Base-by-base conservation (phyloP, 495 filamentous ascomycete species). In the Letharia columbiana region DNA sequence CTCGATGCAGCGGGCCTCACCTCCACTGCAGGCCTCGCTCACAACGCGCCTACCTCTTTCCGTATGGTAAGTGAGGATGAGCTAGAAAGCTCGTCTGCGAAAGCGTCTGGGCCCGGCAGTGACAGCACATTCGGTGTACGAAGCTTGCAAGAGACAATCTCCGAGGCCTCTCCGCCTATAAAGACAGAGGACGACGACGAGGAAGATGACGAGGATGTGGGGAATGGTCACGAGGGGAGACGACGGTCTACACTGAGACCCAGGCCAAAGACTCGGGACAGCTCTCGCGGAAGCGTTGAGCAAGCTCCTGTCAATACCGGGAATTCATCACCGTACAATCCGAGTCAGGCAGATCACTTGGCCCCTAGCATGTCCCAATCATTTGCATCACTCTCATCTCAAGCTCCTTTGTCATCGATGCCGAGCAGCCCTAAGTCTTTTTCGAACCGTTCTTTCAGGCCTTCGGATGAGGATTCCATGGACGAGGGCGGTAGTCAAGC, bases 101-200 rank as follows among this genome's bases (percentile, higher is more conserved):
- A 33, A 13, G 28, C 63, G 20, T 15, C 57, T 18, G 72, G 66
- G 11, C 66, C 65, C 40, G 61, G 60, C 33, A 73, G 72, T 66
- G 75, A 81, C 64, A 84, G 78, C 68, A 81, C 77, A 62, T 88
- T 82, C 69, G 87, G 87, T 8, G 84, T 90, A 11, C 80, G 86
- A 69, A 89, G 86, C 67, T 74, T 89, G 18, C 80, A 82, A 60
- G 85, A 84, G 35, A 83, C 82, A 15, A 76, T 84, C 39, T 76
- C 76, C 37, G 75, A 75, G n/a, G 69, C 69, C 11, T 68, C 70
- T 49, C 65, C 67, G 11, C 33, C 61, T 33, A 70, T 76, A 47
- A 73, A 75, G 37, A 73, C 75, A 60, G 66, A 68, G 10, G 72
- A 81, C 44, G 73, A 74, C 49, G 68, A 65, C 40, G 61, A 68